Evolutionary conservation across 495 filamentous ascomycete species (phyloP).

Genomic region (Xylaria venustula): DNA sequence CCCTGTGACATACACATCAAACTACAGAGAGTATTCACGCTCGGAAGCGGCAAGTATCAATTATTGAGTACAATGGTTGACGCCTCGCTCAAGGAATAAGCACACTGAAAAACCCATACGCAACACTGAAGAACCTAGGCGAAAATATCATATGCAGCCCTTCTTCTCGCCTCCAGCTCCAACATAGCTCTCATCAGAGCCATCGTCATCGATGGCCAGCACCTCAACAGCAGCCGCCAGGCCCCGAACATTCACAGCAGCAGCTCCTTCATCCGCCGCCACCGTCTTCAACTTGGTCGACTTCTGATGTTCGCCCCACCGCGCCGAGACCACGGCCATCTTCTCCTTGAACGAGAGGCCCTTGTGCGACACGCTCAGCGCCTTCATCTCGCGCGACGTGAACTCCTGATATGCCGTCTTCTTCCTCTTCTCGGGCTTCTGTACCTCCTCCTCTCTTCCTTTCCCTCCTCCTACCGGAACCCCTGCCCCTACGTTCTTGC

Average conservation of each 20-base stretch:
- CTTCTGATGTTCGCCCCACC: conserved; percentile 14
- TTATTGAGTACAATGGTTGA: neutral
- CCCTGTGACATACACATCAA: too few relatives aligned
- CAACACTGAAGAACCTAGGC: neutral
- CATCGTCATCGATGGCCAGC: conserved; percentile 19
- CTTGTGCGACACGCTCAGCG: conserved; percentile 49
- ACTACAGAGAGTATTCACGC: too few relatives aligned
- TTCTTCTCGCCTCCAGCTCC: neutral
- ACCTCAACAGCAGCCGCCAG: conserved; percentile 20
- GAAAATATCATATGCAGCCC: neutral
- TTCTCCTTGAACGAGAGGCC: conserved; percentile 55
- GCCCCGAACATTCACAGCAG: conserved; percentile 1
- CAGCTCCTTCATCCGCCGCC: neutral
- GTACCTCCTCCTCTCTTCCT: conserved; percentile 14
- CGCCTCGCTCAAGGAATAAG: neutral
- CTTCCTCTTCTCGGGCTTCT: conserved; percentile 37
- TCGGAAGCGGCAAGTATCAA: too few relatives aligned
- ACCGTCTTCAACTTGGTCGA: conserved; percentile 8
- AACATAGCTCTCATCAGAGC: neutral
- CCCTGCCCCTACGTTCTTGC: neutral
- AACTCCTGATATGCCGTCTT: conserved; percentile 63
- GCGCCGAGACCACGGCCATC: conserved; percentile 55
- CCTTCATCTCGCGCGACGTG: conserved; percentile 53
- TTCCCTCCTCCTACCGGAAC: neutral
- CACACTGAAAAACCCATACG: neutral